phyloP scores from a whole-genome alignment of 257 asterid species.

The Fraxinus quadrangulata region DNA sequence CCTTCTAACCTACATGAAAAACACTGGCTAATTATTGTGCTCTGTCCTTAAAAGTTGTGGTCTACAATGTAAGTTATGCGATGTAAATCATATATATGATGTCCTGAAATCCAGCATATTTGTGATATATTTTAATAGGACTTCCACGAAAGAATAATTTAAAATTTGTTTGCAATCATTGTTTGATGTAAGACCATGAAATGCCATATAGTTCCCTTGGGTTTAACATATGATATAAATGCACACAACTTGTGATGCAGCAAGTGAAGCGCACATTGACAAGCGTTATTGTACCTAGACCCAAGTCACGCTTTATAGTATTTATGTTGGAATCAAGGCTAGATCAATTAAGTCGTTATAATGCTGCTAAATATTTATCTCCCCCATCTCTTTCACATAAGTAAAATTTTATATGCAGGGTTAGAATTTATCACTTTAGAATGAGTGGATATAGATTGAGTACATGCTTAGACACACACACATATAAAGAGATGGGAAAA shows the following conservation, averaged over 20 bases:
- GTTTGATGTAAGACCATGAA: too few species aligned
- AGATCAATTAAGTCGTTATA: neutral
- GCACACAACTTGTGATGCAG: neutral
- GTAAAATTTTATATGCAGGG: neutral
- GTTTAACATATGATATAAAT: neutral
- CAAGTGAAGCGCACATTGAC: neutral
- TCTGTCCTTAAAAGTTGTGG: too few species aligned
- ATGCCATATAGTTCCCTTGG: neutral
- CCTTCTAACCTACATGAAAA: too few species aligned
- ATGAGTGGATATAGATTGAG: neutral
- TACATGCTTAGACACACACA: neutral
- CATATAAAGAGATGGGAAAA: slow-evolving; percentile 2
- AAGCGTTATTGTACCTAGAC: neutral
- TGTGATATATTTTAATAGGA: too few species aligned
- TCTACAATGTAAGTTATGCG: too few species aligned
- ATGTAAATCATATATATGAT: too few species aligned
- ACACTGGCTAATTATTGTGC: too few species aligned
- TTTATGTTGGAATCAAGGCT: slow-evolving; percentile 11
- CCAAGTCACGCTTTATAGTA: neutral
- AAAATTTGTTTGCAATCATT: too few species aligned
- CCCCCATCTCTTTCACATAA: slow-evolving; percentile 16
- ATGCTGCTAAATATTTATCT: neutral
- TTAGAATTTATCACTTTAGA: neutral
- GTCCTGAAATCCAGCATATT: too few species aligned
- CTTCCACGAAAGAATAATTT: too few species aligned